A percentile compares a stretch with the other conserved stretches of the same genome.
phyloP scores from a whole-genome alignment of 1,139 yeast species.

The Zygoascus hellenicus region DNA sequence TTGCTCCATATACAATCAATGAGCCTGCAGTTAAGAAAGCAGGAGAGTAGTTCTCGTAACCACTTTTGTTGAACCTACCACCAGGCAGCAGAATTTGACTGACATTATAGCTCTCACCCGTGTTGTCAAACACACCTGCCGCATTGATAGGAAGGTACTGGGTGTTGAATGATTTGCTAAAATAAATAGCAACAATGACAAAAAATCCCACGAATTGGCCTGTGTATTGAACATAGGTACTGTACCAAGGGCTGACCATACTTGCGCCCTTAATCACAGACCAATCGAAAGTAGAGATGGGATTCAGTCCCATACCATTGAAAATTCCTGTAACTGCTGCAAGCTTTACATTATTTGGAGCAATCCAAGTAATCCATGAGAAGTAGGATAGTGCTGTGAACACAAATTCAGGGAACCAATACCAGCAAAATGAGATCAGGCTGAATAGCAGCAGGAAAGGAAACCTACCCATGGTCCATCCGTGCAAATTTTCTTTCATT shows the following conservation, averaged over 20 bases:
- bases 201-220: slow-evolving; percentile 40
- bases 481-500: slow-evolving; percentile 40
- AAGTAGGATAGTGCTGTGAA: slow-evolving; percentile 46
- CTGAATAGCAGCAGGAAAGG: slow-evolving; percentile 39
- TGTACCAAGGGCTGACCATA: slow-evolving; percentile 42
- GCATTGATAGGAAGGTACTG: slow-evolving; percentile 49
- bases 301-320: slow-evolving; percentile 48
- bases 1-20: slow-evolving; percentile 30
- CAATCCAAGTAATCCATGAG: slow-evolving; percentile 60
- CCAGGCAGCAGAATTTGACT: slow-evolving; percentile 36
- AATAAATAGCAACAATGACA: slow-evolving; percentile 40
- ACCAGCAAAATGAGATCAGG: slow-evolving; percentile 40
- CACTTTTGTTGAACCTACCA: slow-evolving; percentile 29
- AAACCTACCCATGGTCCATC: slow-evolving; percentile 47
- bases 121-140: slow-evolving; percentile 43
- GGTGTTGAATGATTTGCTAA: slow-evolving; percentile 48
- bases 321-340: slow-evolving; percentile 48
- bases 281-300: slow-evolving; percentile 49
- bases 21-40: slow-evolving; percentile 40
- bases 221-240: slow-evolving; percentile 36
- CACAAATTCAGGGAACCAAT: slow-evolving; percentile 51
- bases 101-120: slow-evolving; percentile 41
- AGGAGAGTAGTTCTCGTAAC: slow-evolving; percentile 36
- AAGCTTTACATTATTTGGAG: slow-evolving; percentile 47
- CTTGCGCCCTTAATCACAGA: slow-evolving; percentile 35